Percentiles rank a stretch among this genome's conserved stretches.
phyloP scores from a whole-genome alignment of 2,329 filamentous ascomycete genomes.

The Botrytis fabae region DNA sequence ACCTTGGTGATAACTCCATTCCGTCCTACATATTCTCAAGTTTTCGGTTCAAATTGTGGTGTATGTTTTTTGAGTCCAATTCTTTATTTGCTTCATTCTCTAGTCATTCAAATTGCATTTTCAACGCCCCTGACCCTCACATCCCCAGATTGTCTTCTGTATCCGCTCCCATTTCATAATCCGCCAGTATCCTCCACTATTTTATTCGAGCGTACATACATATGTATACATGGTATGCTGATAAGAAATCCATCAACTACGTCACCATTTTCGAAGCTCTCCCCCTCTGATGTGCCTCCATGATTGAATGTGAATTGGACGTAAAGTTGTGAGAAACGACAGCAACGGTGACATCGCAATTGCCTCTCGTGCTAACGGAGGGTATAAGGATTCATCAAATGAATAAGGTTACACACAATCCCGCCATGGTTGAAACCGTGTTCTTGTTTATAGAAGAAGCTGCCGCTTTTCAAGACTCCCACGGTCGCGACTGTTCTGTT shows the following conservation, averaged over 20 bases:
- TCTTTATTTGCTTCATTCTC: not conserved
- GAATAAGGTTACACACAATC: not conserved
- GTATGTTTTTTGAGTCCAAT: not conserved
- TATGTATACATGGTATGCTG: not conserved
- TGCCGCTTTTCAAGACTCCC: not conserved
- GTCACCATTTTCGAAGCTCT: not conserved
- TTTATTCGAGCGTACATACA: not conserved
- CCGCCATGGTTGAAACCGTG: not conserved
- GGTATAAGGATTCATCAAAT: not conserved
- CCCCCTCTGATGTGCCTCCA: not conserved
- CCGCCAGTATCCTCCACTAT: too few relatives aligned
- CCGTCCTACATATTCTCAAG: not conserved
- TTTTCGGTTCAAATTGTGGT: not conserved
- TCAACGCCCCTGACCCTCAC: not conserved
- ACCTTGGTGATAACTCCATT: not conserved
- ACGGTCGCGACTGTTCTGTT: not conserved
- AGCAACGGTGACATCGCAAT: not conserved
- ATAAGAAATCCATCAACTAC: not conserved
- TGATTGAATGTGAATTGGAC: not conserved
- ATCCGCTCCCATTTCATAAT: not conserved
- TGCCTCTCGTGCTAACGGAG: too few relatives aligned
- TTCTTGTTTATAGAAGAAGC: not conserved
- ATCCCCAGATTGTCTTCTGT: not conserved
- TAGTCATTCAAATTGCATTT: not conserved
- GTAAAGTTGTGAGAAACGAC: not conserved